phyloP scores from a whole-genome alignment of 2,329 filamentous ascomycete genomes.

The Basipetospora chlamydospora region DNA sequence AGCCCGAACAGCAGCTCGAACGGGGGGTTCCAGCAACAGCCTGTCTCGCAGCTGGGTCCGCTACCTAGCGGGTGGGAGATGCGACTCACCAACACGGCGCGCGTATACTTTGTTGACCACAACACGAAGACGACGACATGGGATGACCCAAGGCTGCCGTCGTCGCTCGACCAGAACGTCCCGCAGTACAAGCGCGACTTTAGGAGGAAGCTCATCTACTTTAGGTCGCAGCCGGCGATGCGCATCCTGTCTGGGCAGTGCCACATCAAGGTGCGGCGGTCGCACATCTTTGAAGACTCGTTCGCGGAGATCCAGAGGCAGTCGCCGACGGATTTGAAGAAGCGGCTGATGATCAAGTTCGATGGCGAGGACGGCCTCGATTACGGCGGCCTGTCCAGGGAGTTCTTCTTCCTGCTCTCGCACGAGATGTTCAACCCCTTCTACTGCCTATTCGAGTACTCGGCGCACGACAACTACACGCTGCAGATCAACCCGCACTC shows the following conservation, averaged over 20 bases:
- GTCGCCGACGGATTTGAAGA: slow-evolving; percentile 91
- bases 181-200: slow-evolving; percentile 99
- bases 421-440: slow-evolving; percentile 99
- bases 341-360: slow-evolving; percentile 98
- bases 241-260: slow-evolving; percentile 93
- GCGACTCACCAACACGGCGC: slow-evolving; percentile 93
- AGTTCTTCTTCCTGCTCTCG: slow-evolving; percentile 98
- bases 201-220: slow-evolving; percentile 94
- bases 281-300: slow-evolving; percentile 96
- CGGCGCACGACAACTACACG: slow-evolving; percentile 98
- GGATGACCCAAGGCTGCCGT: slow-evolving; percentile 92
- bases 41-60: slow-evolving; percentile 89
- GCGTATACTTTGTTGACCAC: slow-evolving; percentile 98
- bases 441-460: slow-evolving; percentile 99
- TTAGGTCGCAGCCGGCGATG: slow-evolving; percentile 92
- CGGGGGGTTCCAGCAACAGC: slow-evolving; percentile 83
- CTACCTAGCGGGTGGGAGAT: slow-evolving; percentile 98
- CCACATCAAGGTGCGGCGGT: slow-evolving; percentile 92
- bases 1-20: slow-evolving; percentile 71
- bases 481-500: slow-evolving; percentile 99
- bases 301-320: slow-evolving; percentile 98
- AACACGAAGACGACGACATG: slow-evolving; percentile 99
- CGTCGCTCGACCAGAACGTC: slow-evolving; percentile 92
- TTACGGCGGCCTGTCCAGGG: slow-evolving; percentile 91
- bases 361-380: slow-evolving; percentile 96